Evolutionary conservation across 768 basidiomycete genomes (phyloP).

Genomic region (Collybia sp.): DNA sequence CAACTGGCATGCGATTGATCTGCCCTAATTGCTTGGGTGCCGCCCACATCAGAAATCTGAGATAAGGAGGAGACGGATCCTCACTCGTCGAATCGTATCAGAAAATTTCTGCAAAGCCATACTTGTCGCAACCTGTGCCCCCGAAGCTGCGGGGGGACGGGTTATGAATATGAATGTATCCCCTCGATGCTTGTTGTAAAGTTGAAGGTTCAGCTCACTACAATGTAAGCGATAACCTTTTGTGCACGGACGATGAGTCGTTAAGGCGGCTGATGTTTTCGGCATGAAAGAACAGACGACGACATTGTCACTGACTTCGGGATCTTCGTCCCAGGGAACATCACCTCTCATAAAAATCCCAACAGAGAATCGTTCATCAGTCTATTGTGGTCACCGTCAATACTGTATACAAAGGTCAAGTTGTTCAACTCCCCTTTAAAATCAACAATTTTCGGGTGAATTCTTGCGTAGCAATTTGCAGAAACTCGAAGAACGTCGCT

Average conservation of each 20-base stretch:
- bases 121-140: slow-evolving; percentile 46
- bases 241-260: slow-evolving; percentile 46
- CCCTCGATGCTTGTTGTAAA: slow-evolving; percentile 46
- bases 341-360: slow-evolving; percentile 62
- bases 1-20: slow-evolving; percentile 45
- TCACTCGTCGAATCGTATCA: slow-evolving; percentile 42
- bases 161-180: slow-evolving; percentile 60
- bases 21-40: slow-evolving; percentile 53
- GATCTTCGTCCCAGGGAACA: slow-evolving; percentile 55
- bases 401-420: not conserved
- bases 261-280: slow-evolving; percentile 38
- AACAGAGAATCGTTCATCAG: slow-evolving; percentile 55
- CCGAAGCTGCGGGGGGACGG: slow-evolving; percentile 39
- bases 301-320: slow-evolving; percentile 52
- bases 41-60: too few relatives aligned
- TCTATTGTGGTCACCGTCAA: slow-evolving; percentile 25
- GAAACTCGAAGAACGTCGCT: slow-evolving; percentile 57
- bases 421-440: slow-evolving; percentile 37
- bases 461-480: slow-evolving; percentile 49
- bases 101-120: slow-evolving; percentile 65
- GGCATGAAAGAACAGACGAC: slow-evolving; percentile 63
- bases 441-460: slow-evolving; percentile 56
- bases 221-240: slow-evolving; percentile 53
- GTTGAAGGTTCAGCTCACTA: slow-evolving; percentile 49
- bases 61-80: slow-evolving; percentile 9